Evolutionary conservation across 225 moss, liverwort and hornwort genomes (phyloP).

Genomic region (Bryoerythrophyllum caledonicum): DNA sequence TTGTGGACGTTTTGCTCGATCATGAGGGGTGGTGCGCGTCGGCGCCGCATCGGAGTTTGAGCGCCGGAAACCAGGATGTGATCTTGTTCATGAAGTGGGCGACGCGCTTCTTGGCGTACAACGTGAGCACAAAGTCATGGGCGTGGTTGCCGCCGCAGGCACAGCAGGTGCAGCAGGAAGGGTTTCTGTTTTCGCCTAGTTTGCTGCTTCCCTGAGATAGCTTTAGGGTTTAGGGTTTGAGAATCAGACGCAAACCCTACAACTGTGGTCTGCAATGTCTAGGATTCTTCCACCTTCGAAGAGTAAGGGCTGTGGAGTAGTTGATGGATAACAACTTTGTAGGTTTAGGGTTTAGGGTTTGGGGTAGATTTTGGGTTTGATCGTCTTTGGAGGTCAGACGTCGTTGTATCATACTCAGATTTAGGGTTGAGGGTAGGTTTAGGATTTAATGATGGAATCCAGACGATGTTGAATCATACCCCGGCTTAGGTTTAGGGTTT

Average conservation of each 20-base stretch:
- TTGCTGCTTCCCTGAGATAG: conserved; percentile 32
- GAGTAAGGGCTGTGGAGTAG: background rate
- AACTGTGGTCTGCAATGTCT: background rate
- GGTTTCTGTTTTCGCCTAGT: conserved; percentile 27
- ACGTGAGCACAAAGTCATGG: conserved; percentile 44
- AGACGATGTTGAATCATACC: no score
- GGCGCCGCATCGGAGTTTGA: no score
- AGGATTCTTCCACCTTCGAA: background rate
- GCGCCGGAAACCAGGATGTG: conserved; percentile 18
- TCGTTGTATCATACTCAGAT: no score
- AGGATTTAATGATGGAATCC: no score
- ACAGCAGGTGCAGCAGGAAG: conserved; percentile 10
- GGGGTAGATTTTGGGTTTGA: no score
- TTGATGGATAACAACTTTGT: background rate
- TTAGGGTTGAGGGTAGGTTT: no score
- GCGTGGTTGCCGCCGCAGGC: conserved; percentile 32
- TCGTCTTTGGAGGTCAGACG: no score
- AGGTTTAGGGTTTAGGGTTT: no score
- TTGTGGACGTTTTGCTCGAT: conserved; percentile 39
- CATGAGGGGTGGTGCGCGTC: no score
- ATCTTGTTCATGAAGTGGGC: conserved; percentile 34
- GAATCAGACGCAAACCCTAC: no score
- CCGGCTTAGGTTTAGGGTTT: no score
- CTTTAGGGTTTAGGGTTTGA: no score
- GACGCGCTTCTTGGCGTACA: conserved; percentile 28